phyloP scores from a whole-genome alignment of 2,329 filamentous ascomycete species.

The Aspergillus carbonarius region DNA sequence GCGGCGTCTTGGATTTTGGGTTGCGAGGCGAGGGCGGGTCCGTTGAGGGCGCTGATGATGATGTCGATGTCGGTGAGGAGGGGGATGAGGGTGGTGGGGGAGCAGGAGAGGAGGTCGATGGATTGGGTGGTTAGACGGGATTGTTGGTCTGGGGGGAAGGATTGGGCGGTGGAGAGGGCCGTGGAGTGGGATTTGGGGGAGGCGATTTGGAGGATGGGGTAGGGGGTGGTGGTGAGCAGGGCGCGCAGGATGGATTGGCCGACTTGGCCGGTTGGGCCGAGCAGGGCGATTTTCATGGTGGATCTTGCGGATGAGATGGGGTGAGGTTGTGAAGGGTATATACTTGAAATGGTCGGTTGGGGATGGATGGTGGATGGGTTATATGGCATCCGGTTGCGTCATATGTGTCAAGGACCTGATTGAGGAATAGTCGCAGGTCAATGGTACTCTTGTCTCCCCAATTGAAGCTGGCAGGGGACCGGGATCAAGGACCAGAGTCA shows the following conservation, averaged over 20 bases:
- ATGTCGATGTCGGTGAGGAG: constrained; percentile 22
- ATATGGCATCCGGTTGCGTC: too few species aligned
- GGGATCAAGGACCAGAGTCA: too few species aligned
- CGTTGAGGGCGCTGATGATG: constrained; percentile 26
- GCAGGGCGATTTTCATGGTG: constrained; percentile 1
- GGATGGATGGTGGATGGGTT: too few species aligned
- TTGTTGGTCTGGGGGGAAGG: not conserved
- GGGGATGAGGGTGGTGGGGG: constrained; percentile 10
- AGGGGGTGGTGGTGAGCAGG: not conserved
- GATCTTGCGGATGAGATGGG: too few species aligned
- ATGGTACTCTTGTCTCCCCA: too few species aligned
- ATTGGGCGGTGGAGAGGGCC: not conserved
- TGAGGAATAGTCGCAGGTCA: too few species aligned
- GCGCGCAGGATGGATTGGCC: not conserved
- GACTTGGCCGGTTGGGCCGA: constrained; percentile 6
- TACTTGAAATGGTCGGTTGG: too few species aligned
- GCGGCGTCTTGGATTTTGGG: constrained; percentile 26
- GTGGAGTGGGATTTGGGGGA: not conserved
- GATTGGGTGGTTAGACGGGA: not conserved
- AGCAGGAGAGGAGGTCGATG: constrained; percentile 14
- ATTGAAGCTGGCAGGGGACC: too few species aligned
- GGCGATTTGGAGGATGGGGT: not conserved
- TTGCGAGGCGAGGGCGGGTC: constrained; percentile 20
- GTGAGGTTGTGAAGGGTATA: too few species aligned
- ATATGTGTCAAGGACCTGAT: too few species aligned